Base-by-base conservation (phyloP, 108 stramenopile genomes). In the Nitzschia putrida region DNA sequence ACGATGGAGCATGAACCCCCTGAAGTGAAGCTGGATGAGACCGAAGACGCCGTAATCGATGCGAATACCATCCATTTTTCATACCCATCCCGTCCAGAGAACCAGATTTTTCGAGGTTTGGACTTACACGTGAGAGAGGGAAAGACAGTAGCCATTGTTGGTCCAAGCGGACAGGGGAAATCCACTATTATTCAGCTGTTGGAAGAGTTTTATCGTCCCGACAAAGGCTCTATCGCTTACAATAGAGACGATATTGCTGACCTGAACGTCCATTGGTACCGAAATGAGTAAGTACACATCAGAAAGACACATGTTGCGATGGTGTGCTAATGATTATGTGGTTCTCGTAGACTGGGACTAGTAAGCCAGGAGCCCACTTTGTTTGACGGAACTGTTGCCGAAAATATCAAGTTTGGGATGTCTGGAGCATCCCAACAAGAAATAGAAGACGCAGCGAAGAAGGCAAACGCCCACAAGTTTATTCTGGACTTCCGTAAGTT, bases 391-490 rank as follows among this genome's bases (percentile, higher is more conserved):
- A 78, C 71, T 51, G 80, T 96, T 49, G 49, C 45, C 20, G 91
- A 94, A 52, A 96, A 96, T 71, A 95, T 96, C 23, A 29, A 56
- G 34, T 84, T 87, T 69, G 93, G 95, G 10, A 68, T 40, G 12
- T 68, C 66, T 40, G 65, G 51, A 42, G 73, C 76, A 0, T 80
- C 80, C 4, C 64, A 71, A 25, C 64, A 68, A 45, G 56, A 80
- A 24, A 68, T 94, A 34, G 71, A 77, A 39, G 72, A 74, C 16
- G 94, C 89, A 0, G 92, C 92, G 3, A 82, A 74, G 64, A 72
- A 63, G 25, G 94, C 96, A n/a, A 89, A 90, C 57, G 89, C 90
- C 10, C 78, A 88, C 69, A 80, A 84, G 26, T 88, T 88, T 68
- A 81, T 91, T 54, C 63, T 25, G 39, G 41, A 53, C 3, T 77